Conservation (phyloP, 2,329 filamentous ascomycete genomes). For the Colletotrichum aenigma region DNA sequence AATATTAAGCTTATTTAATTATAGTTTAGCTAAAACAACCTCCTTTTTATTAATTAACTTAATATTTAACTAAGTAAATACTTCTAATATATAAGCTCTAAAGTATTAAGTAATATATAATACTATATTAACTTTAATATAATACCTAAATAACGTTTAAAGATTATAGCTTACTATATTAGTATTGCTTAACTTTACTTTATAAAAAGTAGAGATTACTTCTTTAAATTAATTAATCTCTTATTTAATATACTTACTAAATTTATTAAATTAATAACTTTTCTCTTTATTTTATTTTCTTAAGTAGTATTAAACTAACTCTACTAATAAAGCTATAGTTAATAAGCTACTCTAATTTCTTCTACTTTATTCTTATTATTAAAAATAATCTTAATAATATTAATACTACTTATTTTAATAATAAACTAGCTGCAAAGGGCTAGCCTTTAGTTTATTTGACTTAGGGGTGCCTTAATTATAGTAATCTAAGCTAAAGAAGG, state of each 20-base stretch:
- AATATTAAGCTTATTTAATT: background rate
- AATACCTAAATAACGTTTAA: background rate
- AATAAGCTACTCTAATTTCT: too few relatives aligned
- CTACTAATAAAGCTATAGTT: background rate
- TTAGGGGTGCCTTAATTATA: too few relatives aligned
- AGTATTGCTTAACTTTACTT: background rate
- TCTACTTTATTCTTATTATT: background rate
- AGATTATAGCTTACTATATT: background rate
- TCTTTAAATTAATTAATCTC: background rate
- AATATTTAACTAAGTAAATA: background rate
- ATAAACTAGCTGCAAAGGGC: background rate
- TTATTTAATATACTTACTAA: background rate
- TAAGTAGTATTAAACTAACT: background rate
- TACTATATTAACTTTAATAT: background rate
- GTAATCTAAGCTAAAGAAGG: too few relatives aligned
- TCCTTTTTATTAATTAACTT: background rate
- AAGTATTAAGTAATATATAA: background rate
- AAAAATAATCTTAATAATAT: background rate
- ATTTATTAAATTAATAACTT: background rate
- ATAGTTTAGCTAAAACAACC: background rate
- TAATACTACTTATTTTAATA: background rate
- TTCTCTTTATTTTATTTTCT: background rate
- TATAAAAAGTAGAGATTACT: background rate
- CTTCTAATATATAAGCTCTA: background rate
- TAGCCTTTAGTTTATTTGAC: too few relatives aligned